phyloP scores from a whole-genome alignment of 1,284 basidiomycete genomes.

The Pulveroboletus sp. region DNA sequence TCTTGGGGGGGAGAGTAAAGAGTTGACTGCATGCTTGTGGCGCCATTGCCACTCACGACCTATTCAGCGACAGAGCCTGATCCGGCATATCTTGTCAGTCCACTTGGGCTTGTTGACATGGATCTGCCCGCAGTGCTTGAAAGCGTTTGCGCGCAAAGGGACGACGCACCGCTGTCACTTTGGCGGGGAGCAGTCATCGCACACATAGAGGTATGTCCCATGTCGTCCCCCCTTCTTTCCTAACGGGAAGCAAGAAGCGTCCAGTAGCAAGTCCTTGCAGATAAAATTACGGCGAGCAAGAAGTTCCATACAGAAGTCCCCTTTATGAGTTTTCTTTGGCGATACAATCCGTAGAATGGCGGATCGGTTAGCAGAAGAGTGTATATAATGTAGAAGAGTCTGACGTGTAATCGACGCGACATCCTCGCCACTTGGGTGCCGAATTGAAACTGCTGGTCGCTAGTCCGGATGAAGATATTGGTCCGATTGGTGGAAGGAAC shows the following conservation, averaged over 20 bases:
- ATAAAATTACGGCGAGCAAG: too few species aligned
- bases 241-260: background rate
- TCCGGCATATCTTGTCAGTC: conserved; percentile 8
- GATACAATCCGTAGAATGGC: too few species aligned
- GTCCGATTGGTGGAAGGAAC: too few species aligned
- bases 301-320: too few species aligned
- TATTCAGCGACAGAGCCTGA: conserved; percentile 1
- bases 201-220: background rate
- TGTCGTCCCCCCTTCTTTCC: background rate
- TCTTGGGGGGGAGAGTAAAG: background rate
- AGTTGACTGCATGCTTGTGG: conserved; percentile 2
- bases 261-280: too few species aligned
- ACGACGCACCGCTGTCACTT: background rate
- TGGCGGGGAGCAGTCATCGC: background rate
- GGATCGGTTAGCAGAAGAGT: too few species aligned
- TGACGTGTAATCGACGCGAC: too few species aligned
- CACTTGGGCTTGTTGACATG: conserved; percentile 10
- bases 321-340: too few species aligned
- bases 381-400: too few species aligned
- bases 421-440: too few species aligned
- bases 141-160: conserved; percentile 3
- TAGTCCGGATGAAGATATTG: too few species aligned
- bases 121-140: conserved; percentile 13
- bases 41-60: background rate
- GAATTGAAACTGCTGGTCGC: too few species aligned